Conservation (phyloP, 1,284 basidiomycete genomes). For the Sanghuangporus baumii region DNA sequence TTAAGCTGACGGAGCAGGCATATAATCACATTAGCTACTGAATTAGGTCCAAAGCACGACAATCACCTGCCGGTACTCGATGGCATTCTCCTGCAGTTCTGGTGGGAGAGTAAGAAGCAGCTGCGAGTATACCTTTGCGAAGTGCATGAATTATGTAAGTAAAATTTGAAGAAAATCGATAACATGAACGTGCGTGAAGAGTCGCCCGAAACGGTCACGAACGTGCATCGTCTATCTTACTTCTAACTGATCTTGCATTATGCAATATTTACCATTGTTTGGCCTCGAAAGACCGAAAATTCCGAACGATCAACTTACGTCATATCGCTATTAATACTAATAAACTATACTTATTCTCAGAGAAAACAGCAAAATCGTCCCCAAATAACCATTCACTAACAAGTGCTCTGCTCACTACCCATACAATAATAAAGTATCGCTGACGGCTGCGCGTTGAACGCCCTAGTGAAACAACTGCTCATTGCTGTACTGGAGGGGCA, state of each 20-base stretch:
- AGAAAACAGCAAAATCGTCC: no score
- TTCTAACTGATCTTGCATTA: no score
- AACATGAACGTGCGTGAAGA: not conserved
- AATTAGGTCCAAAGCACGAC: not conserved
- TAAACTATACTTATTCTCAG: no score
- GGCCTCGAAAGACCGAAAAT: no score
- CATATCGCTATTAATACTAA: no score
- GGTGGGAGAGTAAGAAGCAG: slow-evolving; percentile 68
- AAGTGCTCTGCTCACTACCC: not conserved
- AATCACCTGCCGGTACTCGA: slow-evolving; percentile 80
- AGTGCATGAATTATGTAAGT: slow-evolving; percentile 58
- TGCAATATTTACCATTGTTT: no score
- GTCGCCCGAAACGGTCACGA: no score
- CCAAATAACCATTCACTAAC: not conserved
- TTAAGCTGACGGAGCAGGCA: slow-evolving; percentile 58
- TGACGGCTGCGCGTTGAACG: not conserved
- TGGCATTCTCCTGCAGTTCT: slow-evolving; percentile 70
- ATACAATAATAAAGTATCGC: not conserved
- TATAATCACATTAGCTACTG: not conserved
- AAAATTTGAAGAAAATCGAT: not conserved
- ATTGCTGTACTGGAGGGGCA: not conserved
- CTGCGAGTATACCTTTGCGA: slow-evolving; percentile 72
- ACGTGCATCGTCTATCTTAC: no score
- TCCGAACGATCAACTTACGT: no score
- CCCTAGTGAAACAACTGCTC: not conserved